These are phyloP conservation scores for Diaporthe velutina DNA, from an alignment of 2,329 filamentous ascomycete genomes.

Conservation along the genomic window DNA sequence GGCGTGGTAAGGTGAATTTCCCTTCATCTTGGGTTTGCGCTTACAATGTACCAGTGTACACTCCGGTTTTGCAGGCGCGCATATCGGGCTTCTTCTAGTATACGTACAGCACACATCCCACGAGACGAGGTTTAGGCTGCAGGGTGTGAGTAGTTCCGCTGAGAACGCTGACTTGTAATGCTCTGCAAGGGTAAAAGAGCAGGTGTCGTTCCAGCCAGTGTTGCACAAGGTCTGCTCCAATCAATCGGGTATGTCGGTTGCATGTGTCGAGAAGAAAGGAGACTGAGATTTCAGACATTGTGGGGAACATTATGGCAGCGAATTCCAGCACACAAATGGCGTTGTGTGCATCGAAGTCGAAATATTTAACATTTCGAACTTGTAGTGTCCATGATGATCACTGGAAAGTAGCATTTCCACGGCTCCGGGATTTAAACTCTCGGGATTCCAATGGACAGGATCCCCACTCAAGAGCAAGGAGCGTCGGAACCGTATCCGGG, in stretches of 20 bases:
- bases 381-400: not conserved
- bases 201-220: not conserved
- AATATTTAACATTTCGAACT: not conserved
- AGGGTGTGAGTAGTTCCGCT: not conserved
- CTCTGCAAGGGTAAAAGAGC: not conserved
- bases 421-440: not conserved
- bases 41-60: too few relatives aligned
- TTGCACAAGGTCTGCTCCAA: not conserved
- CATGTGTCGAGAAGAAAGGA: too few relatives aligned
- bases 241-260: not conserved
- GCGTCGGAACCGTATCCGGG: not conserved
- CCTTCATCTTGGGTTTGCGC: too few relatives aligned
- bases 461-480: not conserved
- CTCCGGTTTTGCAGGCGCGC: too few relatives aligned
- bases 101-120: not conserved
- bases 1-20: too few relatives aligned
- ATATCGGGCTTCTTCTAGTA: too few relatives aligned
- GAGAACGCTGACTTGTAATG: not conserved
- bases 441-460: not conserved
- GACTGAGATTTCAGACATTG: not conserved
- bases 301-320: too few relatives aligned
- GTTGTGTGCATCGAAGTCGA: not conserved
- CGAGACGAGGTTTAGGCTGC: not conserved
- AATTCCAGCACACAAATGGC: not conserved
- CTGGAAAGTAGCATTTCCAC: not conserved